A percentile compares a stretch with the other conserved stretches of the same genome.
Evolutionary conservation across 345 rosid genomes (phyloP).

Genomic region (Syzygium oleosum): DNA sequence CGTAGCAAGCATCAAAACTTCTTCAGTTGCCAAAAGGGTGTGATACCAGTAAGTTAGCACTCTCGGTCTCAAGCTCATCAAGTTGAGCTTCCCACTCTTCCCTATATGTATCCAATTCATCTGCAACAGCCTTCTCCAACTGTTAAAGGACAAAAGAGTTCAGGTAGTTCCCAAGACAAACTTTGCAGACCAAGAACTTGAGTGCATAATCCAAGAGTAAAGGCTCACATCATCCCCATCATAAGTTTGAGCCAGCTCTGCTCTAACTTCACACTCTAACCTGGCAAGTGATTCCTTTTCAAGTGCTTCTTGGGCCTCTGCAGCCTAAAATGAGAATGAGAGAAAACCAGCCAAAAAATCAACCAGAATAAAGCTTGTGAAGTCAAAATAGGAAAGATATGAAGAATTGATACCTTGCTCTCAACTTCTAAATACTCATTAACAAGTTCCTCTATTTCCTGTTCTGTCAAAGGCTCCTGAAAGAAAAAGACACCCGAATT

Average conservation of each 20-base stretch:
- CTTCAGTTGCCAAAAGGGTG: slow-evolving; percentile 13
- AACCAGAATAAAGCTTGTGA: not conserved
- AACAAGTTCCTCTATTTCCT: slow-evolving; percentile 80
- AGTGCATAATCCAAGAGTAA: not conserved
- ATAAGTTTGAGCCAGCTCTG: slow-evolving; percentile 69
- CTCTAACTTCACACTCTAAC: slow-evolving; percentile 84
- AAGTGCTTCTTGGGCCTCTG: slow-evolving; percentile 98
- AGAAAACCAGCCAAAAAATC: slow-evolving; percentile 10
- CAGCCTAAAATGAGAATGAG: slow-evolving; percentile 66
- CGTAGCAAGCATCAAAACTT: not conserved
- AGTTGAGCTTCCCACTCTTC: slow-evolving; percentile 90
- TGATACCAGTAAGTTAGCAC: slow-evolving; percentile 84
- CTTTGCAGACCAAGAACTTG: slow-evolving; percentile 1
- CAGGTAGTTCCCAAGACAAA: not conserved
- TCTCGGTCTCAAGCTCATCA: slow-evolving; percentile 91
- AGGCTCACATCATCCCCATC: slow-evolving; percentile 66
- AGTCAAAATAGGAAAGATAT: slow-evolving; percentile 1
- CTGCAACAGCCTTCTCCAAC: slow-evolving; percentile 73
- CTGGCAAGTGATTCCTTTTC: slow-evolving; percentile 82
- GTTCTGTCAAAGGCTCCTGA: slow-evolving; percentile 74
- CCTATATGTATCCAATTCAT: slow-evolving; percentile 71
- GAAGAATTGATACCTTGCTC: slow-evolving; percentile 71
- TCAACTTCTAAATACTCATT: slow-evolving; percentile 75
- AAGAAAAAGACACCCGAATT: not conserved
- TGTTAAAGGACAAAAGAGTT: slow-evolving; percentile 12